Evolutionary conservation across 2,329 filamentous ascomycete genomes (phyloP).

Genomic region (Aspergillus sp.): DNA sequence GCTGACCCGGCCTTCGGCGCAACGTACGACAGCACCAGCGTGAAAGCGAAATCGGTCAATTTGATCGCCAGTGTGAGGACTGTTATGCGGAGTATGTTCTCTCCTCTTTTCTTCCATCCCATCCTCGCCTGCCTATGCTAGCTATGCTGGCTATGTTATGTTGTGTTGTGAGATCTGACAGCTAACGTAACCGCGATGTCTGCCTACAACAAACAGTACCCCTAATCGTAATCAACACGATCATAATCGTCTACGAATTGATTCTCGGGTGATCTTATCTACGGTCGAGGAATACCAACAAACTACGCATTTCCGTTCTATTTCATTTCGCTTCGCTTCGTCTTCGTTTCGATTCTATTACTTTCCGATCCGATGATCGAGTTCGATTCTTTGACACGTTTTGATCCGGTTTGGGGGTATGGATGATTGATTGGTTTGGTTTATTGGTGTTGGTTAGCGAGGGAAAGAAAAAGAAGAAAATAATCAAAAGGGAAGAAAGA

Average conservation of each 20-base stretch:
- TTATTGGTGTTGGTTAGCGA: too few species aligned
- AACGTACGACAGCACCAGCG: slow-evolving; percentile 67
- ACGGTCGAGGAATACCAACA: too few species aligned
- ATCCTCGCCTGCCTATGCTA: background rate
- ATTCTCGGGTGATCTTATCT: slow-evolving; percentile 61
- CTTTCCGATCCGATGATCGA: too few species aligned
- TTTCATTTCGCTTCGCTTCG: too few species aligned
- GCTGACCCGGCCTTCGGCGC: slow-evolving; percentile 76
- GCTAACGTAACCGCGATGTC: background rate
- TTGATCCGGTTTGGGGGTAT: too few species aligned
- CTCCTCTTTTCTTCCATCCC: background rate
- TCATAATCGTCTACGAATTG: slow-evolving; percentile 81
- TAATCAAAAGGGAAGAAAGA: too few species aligned
- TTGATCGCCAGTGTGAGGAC: slow-evolving; percentile 87
- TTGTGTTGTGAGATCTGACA: background rate
- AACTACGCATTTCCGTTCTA: too few species aligned
- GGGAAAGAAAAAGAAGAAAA: too few species aligned
- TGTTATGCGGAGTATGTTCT: slow-evolving; percentile 80
- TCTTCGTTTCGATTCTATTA: too few species aligned
- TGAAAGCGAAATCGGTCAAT: slow-evolving; percentile 85
- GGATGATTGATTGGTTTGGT: too few species aligned
- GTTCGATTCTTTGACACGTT: too few species aligned
- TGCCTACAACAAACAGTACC: slow-evolving; percentile 55
- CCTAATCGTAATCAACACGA: slow-evolving; percentile 76
- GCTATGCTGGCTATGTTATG: too few species aligned